Base-by-base conservation (phyloP, 805 yeast genomes). In the Candida glaebosa region DNA sequence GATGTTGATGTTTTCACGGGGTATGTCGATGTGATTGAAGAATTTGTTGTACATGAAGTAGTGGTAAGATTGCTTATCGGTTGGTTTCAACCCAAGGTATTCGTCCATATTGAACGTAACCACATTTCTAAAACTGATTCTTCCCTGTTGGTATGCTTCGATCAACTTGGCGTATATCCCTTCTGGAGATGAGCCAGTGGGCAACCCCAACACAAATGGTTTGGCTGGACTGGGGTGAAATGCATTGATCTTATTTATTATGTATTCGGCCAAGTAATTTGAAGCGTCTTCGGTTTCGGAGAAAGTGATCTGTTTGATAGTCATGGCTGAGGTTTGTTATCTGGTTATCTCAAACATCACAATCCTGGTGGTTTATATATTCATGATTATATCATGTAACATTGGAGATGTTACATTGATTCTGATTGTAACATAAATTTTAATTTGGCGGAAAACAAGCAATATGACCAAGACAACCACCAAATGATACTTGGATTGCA, bases 41-140 rank as follows among this genome's bases (percentile, higher is more conserved):
- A 78, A 69, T 52, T 77, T 72, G 43, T 76, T 62, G 56, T 63
- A 63, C 83, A 78, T 78, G 61, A 78, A 78, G 56, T 75, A 75
- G 53, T 75, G 79, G 56, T 78, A 78, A 20, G 79, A 73, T 53
- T 78, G 81, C 18, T 63, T 64, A 49, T 76, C 61, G 7, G 66
- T 41, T 10, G 81, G 79, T 6, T 54, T 52, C 25, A 78, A 58
- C 1, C 78, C 78, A 36, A 72, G 60, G 53, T 78, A 78, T 57
- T 78, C 83, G 52, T 78, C 83, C 82, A 78, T 78, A 57, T 78
- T 78, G 63, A 79, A 79, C 9, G 80, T 74, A 14, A 78, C 76
- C 37, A 79, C 83, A 53, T 78, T 63, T 42, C 61, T 58, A 59
- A 78, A 78, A 17, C 70, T 62, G 5, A 78, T 64, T 26, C 51